These are phyloP conservation scores for Fragaria nilgerrensis DNA, from an alignment of 306 rosid genomes.

Conservation along the genomic window DNA sequence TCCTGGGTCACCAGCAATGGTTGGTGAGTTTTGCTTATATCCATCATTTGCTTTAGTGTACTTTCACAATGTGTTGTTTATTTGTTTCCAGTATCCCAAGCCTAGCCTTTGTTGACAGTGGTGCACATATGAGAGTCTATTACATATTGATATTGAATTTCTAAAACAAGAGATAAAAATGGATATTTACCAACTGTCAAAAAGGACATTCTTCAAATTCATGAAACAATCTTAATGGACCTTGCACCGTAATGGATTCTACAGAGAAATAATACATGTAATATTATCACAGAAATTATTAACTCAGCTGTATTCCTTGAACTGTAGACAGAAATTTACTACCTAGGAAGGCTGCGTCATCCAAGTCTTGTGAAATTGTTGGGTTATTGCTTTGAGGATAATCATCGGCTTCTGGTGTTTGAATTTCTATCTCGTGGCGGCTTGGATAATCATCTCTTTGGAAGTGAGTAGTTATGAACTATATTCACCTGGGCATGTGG, in stretches of 20 bases:
- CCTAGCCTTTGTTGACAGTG: neutral
- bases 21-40: too few species aligned
- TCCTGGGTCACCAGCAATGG: too few species aligned
- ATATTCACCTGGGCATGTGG: slow-evolving; percentile 11
- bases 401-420: slow-evolving; percentile 78
- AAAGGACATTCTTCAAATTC: neutral
- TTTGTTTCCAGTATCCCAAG: neutral
- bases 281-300: slow-evolving; percentile 21
- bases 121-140: neutral
- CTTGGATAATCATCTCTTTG: slow-evolving; percentile 82
- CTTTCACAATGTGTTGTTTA: neutral
- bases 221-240: neutral
- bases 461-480: slow-evolving; percentile 72
- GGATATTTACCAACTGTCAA: neutral
- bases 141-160: neutral
- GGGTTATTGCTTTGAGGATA: slow-evolving; percentile 93
- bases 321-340: slow-evolving; percentile 77
- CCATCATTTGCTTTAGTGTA: too few species aligned
- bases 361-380: slow-evolving; percentile 81
- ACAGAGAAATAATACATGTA: slow-evolving; percentile 16
- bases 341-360: slow-evolving; percentile 81
- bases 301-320: slow-evolving; percentile 15
- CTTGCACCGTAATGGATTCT: slow-evolving; percentile 6
- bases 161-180: neutral
- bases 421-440: slow-evolving; percentile 77